A percentile compares a stretch with the other conserved stretches of the same genome.
Evolutionary conservation across 164 flowering plant genomes (phyloP).

Genomic region (Aristolochia fimbriata): DNA sequence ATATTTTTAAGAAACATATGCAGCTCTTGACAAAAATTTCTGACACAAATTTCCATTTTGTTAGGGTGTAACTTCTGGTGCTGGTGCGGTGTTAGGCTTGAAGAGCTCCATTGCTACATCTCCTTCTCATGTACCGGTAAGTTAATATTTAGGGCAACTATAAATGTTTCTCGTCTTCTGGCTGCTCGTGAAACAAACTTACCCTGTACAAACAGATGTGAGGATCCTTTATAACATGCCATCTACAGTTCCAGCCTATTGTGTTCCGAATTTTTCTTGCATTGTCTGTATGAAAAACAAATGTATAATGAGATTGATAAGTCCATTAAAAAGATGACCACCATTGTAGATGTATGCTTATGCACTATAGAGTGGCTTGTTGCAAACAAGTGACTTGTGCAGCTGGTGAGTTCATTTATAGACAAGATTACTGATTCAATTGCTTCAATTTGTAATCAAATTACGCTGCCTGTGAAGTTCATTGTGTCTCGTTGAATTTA

Average conservation of each 20-base stretch:
- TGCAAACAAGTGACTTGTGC: not conserved
- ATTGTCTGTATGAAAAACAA: too few species aligned
- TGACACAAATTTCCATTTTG: constrained; percentile 2
- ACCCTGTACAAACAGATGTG: not conserved
- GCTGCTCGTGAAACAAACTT: not conserved
- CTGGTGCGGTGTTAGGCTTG: constrained; percentile 43
- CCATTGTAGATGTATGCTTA: too few species aligned
- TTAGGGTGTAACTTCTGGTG: constrained; percentile 44
- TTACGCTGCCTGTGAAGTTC: not conserved
- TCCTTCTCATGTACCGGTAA: constrained; percentile 51
- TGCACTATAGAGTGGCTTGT: not conserved
- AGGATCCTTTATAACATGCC: not conserved
- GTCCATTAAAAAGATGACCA: not conserved
- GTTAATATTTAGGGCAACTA: constrained; percentile 6
- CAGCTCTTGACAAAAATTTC: too few species aligned
- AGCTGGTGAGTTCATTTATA: not conserved
- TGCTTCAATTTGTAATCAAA: not conserved
- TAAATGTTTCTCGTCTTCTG: not conserved
- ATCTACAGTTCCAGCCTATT: not conserved
- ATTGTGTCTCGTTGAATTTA: too few species aligned
- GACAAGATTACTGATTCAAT: not conserved
- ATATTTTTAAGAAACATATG: too few species aligned
- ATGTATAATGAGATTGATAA: too few species aligned
- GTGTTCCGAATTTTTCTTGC: not conserved
- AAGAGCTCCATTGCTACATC: constrained; percentile 53